Conservation (phyloP, 2,329 filamentous ascomycete genomes). For the Diaporthe humulicola region DNA sequence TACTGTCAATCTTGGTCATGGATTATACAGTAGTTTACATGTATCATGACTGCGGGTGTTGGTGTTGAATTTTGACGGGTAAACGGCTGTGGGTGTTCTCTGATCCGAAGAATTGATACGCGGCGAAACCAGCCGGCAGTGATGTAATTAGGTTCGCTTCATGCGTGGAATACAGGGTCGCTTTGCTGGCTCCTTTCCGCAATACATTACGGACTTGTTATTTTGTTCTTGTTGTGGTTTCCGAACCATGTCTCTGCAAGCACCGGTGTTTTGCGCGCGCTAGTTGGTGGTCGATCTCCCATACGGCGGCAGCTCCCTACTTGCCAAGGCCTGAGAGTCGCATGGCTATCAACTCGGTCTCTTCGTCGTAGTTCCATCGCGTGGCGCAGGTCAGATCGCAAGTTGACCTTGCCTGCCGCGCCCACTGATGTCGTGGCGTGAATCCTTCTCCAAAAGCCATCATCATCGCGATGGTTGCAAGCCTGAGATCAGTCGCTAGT, state of each 20-base stretch:
- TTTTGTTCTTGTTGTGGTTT: neutral
- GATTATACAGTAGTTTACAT: slow-evolving; percentile 8
- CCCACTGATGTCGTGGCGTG: slow-evolving; percentile 10
- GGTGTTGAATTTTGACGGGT: neutral
- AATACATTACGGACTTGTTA: neutral
- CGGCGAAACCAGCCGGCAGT: neutral
- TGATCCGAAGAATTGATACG: neutral
- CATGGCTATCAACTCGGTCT: neutral
- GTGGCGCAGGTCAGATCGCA: slow-evolving; percentile 11
- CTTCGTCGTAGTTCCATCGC: slow-evolving; percentile 14
- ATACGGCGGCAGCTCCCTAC: neutral
- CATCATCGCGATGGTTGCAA: neutral
- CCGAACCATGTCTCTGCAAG: neutral
- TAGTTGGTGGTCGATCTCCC: neutral
- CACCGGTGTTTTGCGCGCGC: neutral
- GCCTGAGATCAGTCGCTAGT: slow-evolving; percentile 21
- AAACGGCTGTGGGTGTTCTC: slow-evolving; percentile 14
- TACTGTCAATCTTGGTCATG: neutral
- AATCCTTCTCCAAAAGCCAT: slow-evolving; percentile 12
- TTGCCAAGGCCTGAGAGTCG: neutral
- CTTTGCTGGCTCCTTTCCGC: neutral
- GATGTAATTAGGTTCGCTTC: neutral
- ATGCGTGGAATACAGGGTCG: neutral
- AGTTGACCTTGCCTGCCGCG: slow-evolving; percentile 21
- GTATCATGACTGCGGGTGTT: slow-evolving; percentile 14